Evolutionary conservation across 371 early-diverging fungal species (phyloP).

Genomic region (Rhizomucor pusillus): DNA sequence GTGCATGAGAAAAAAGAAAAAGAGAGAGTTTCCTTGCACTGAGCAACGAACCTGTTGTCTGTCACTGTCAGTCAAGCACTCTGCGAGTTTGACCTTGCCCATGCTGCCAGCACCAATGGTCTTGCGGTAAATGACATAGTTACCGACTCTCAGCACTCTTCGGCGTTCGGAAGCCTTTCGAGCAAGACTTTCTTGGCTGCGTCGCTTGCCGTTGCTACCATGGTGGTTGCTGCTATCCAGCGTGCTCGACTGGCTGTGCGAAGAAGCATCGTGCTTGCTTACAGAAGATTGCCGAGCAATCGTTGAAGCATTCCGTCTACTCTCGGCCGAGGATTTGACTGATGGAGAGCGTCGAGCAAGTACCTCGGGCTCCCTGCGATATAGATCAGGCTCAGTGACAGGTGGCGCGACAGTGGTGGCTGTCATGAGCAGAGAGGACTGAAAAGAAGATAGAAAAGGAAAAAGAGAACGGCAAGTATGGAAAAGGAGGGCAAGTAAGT

Average conservation of each 20-base stretch:
- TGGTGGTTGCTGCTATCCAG: slow-evolving; percentile 1
- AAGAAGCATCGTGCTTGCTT: slow-evolving; percentile 10
- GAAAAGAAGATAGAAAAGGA: slow-evolving; percentile 1
- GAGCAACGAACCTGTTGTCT: slow-evolving; percentile 37
- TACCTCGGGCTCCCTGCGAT: slow-evolving; percentile 11
- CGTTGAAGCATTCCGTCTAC: slow-evolving; percentile 6
- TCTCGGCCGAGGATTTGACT: slow-evolving; percentile 9
- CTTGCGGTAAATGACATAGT: slow-evolving; percentile 59
- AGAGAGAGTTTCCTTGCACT: too few relatives aligned
- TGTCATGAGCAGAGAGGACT: slow-evolving; percentile 8
- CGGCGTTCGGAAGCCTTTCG: slow-evolving; percentile 35
- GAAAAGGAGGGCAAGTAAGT: slow-evolving; percentile 4
- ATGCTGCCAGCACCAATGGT: slow-evolving; percentile 97
- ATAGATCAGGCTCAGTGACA: background rate
- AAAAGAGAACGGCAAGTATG: background rate
- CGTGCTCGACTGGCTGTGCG: slow-evolving; percentile 11
- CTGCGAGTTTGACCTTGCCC: slow-evolving; percentile 97
- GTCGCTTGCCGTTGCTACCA: slow-evolving; percentile 4
- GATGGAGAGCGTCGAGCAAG: slow-evolving; percentile 10
- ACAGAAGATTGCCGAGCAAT: slow-evolving; percentile 7
- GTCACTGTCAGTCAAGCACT: slow-evolving; percentile 37
- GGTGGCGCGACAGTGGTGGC: slow-evolving; percentile 21
- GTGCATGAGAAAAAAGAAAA: background rate
- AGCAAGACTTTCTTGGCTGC: slow-evolving; percentile 18
- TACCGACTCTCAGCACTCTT: slow-evolving; percentile 34